Evolutionary conservation across 441 rosid species (phyloP), one percentile per base, ranked within the genome.

Genomic region (Manihot esculenta): DNA sequence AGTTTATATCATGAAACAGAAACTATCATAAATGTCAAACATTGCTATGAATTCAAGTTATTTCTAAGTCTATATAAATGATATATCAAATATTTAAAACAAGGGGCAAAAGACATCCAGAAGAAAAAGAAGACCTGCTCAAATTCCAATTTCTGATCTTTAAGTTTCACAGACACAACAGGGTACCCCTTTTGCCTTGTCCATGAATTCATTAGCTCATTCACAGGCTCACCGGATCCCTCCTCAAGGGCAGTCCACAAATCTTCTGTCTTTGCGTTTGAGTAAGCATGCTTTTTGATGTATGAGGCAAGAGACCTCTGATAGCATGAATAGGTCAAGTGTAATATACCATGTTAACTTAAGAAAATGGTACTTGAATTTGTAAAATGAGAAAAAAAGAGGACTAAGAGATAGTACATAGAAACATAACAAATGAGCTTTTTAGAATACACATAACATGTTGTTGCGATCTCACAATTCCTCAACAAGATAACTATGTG

Each of bases 241-340:
- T 72, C 93, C 77, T 92, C 97, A 70, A 94, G 83, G 68, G 97
- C 94, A 77, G 84, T 75, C 99, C 99, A 94, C 42, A 92, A 84
- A 73, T 94, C 97, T 79, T 87, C 96, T 30, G 99, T 94, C 89
- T 85, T 94, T 8, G 94, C 96, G 76, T 94, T 94, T 54, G 88
- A 88, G 86, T 74, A 92, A n/a, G 96, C 94, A 74, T 87, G 79
- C 8, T 70, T 88, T 80, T 88, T 85, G 54, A 94, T 88, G 78
- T 94, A 94, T 23, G 94, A 76, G 83, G 96, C 96, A 79, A 94
- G 94, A 30, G 97, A 90, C 72, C 79, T 86, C 99, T 92, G 89
- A 74, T 76, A 71, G 62, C 60, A 77, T 62, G 62, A 70, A 71
- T 35, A 35, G 50, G 21, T 38, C 55, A 64, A 18, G 47, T 23